These are phyloP conservation scores for Paecilomyces fulvus DNA, from an alignment of 2,329 filamentous ascomycete genomes.

Conservation along the genomic window DNA sequence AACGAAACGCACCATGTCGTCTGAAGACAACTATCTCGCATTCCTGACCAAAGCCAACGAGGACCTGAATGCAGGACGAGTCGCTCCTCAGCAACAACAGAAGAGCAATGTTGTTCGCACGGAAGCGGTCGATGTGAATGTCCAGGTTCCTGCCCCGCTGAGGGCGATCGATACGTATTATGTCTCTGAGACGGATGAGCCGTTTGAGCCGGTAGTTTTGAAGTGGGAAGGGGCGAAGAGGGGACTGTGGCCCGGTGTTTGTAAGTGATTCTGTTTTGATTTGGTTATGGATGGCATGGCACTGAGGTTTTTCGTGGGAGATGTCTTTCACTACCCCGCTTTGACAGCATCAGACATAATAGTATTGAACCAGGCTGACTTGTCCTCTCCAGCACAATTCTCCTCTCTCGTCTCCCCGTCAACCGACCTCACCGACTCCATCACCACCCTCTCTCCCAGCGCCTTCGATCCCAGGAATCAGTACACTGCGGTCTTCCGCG, in stretches of 20 bases:
- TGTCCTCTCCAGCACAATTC: conserved; percentile 52
- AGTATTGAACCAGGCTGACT: background rate
- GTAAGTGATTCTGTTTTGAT: conserved; percentile 14
- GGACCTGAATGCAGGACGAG: conserved; percentile 40
- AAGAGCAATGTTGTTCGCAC: conserved; percentile 24
- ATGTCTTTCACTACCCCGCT: background rate
- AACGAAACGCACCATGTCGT: conserved; percentile 33
- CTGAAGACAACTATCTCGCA: conserved; percentile 72
- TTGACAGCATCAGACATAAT: background rate
- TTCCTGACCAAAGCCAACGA: conserved; percentile 84
- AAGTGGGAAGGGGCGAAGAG: conserved; percentile 39
- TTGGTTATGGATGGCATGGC: background rate
- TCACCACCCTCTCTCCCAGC: conserved; percentile 58
- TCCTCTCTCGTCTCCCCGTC: conserved; percentile 50
- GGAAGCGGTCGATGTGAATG: conserved; percentile 37
- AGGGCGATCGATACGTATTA: conserved; percentile 56
- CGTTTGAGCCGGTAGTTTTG: conserved; percentile 68
- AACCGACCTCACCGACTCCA: conserved; percentile 18
- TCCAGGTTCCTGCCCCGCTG: conserved; percentile 54
- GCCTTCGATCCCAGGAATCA: conserved; percentile 67
- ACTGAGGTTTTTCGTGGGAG: background rate
- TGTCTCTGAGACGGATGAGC: conserved; percentile 74
- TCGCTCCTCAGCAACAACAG: conserved; percentile 9
- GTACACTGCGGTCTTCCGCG: conserved; percentile 47
- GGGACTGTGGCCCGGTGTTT: conserved; percentile 26